A percentile compares a stretch with the other conserved stretches of the same genome.
phyloP scores from a whole-genome alignment of 192 early-diverging fungal species.

The Coemansia sp. region DNA sequence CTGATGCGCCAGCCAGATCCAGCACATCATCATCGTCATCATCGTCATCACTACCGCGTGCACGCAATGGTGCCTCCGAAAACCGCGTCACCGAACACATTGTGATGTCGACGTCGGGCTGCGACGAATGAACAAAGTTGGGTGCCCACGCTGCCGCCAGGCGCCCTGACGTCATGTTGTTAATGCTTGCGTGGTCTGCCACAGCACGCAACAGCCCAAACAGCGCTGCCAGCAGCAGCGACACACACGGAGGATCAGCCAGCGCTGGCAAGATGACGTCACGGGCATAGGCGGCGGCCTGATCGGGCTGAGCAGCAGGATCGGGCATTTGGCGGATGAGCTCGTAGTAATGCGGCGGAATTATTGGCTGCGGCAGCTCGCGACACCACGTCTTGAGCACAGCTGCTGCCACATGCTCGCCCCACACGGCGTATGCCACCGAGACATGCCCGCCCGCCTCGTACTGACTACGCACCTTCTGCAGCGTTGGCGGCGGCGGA shows the following conservation, averaged over 20 bases:
- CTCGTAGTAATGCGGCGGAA: slow-evolving; percentile 65
- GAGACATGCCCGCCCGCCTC: slow-evolving; percentile 48
- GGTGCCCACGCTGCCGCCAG: slow-evolving; percentile 85
- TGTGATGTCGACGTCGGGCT: slow-evolving; percentile 51
- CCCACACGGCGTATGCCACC: slow-evolving; percentile 63
- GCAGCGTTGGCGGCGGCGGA: slow-evolving; percentile 70
- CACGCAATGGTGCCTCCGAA: not conserved
- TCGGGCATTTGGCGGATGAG: slow-evolving; percentile 56
- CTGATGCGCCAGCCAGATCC: slow-evolving; percentile 17
- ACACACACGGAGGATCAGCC: slow-evolving; percentile 54
- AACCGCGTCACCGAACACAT: slow-evolving; percentile 56
- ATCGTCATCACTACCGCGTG: slow-evolving; percentile 1
- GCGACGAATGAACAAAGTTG: slow-evolving; percentile 69
- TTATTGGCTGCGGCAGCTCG: slow-evolving; percentile 75
- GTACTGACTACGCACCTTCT: slow-evolving; percentile 57
- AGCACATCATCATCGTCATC: slow-evolving; percentile 35
- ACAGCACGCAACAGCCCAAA: slow-evolving; percentile 72
- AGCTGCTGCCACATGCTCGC: slow-evolving; percentile 78
- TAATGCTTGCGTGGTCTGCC: slow-evolving; percentile 62
- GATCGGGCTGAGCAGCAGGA: slow-evolving; percentile 30
- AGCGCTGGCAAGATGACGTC: slow-evolving; percentile 51
- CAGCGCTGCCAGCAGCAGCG: slow-evolving; percentile 62
- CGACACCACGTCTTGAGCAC: slow-evolving; percentile 82
- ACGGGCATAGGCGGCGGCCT: slow-evolving; percentile 34
- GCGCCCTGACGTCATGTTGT: slow-evolving; percentile 84